A percentile compares a stretch with the other conserved stretches of the same genome.
phyloP scores from a whole-genome alignment of 495 filamentous ascomycete genomes.

The Aspergillus mulundensis region DNA sequence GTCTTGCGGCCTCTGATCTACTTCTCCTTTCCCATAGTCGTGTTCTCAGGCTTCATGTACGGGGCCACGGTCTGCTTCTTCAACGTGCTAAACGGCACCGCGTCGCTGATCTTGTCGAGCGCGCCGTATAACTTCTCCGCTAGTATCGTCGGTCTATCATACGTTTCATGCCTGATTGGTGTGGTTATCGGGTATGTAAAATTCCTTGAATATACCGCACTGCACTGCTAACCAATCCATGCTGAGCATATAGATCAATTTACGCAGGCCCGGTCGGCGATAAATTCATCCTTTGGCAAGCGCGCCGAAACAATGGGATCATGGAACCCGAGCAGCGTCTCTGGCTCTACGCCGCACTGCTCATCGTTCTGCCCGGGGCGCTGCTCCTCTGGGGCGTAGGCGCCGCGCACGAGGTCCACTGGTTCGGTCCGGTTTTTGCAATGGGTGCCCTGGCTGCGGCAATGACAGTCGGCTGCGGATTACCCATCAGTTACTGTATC shows the following conservation, averaged over 20 bases:
- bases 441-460: conserved; percentile 55
- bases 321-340: conserved; percentile 59
- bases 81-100: background rate
- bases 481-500: conserved; percentile 57
- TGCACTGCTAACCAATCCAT: background rate
- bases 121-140: background rate
- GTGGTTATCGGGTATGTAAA: conserved; percentile 42
- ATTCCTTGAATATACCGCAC: background rate
- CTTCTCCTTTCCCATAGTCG: too few relatives aligned
- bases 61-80: conserved; percentile 51
- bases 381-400: conserved; percentile 65
- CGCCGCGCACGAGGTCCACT: conserved; percentile 54
- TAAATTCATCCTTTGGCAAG: conserved; percentile 51
- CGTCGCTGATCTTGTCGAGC: background rate
- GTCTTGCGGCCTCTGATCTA: too few relatives aligned
- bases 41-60: conserved; percentile 64
- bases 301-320: conserved; percentile 55
- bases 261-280: conserved; percentile 25
- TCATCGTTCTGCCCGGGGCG: conserved; percentile 49
- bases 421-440: conserved; percentile 58
- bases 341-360: conserved; percentile 53
- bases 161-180: conserved; percentile 56
- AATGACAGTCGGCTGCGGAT: conserved; percentile 53
- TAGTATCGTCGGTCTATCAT: conserved; percentile 61
- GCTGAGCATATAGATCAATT: background rate